Evolutionary conservation across 148 eudicot genomes (phyloP).

Genomic region (Heliamphora exappendiculata): DNA sequence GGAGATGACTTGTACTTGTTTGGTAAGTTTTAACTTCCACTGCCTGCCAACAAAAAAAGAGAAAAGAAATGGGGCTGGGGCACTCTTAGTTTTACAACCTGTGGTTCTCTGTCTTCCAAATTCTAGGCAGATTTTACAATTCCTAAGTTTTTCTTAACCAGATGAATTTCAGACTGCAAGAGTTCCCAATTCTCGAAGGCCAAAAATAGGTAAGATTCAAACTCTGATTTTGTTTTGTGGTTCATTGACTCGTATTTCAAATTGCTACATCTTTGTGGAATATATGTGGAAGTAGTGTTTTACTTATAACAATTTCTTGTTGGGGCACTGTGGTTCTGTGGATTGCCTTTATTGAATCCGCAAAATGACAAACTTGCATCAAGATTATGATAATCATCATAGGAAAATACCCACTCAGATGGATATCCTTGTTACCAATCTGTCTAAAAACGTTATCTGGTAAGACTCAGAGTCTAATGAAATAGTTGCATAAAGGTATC

Average conservation of each 20-base stretch:
- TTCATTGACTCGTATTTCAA: neutral
- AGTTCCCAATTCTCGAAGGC: conserved; percentile 79
- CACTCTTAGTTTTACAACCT: conserved; percentile 3
- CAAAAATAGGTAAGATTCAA: conserved; percentile 57
- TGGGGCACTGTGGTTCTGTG: neutral
- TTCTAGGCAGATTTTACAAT: neutral
- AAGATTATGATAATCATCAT: neutral
- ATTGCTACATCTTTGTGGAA: neutral
- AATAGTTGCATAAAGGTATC: too few species aligned
- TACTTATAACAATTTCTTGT: neutral
- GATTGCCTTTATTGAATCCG: neutral
- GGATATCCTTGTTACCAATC: neutral
- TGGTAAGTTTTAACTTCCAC: conserved; percentile 45
- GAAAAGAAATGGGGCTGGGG: neutral
- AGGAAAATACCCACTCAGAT: neutral
- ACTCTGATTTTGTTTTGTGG: neutral
- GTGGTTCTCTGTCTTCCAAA: neutral
- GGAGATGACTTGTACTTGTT: conserved; percentile 86
- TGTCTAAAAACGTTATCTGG: neutral
- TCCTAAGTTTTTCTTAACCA: conserved; percentile 17
- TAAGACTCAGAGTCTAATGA: neutral
- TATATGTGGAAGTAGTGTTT: neutral
- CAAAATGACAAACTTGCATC: neutral
- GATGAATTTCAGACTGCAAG: conserved; percentile 98
- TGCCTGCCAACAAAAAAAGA: neutral